Evolutionary conservation across 2,329 filamentous ascomycete species (phyloP).

Genomic region (Paramyrothecium sp.): DNA sequence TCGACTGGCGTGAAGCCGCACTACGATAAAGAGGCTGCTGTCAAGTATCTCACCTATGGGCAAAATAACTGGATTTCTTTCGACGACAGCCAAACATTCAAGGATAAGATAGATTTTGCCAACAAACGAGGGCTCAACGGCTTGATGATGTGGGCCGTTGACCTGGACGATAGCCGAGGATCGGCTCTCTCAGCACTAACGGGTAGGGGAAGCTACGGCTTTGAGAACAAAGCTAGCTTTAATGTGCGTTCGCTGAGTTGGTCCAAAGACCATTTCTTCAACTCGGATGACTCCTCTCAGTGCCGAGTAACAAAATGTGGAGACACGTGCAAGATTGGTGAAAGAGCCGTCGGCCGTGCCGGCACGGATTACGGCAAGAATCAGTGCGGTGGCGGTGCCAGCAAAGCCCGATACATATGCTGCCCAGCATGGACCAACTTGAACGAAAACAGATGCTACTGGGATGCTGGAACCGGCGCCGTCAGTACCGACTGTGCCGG

Average conservation of each 20-base stretch:
- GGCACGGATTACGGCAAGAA: neutral
- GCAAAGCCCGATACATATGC: neutral
- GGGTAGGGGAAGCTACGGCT: neutral
- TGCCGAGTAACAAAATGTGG: neutral
- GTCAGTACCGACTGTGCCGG: neutral
- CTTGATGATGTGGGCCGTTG: constrained; percentile 3
- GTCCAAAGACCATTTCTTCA: neutral
- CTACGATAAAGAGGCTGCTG: constrained; percentile 1
- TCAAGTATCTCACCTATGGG: constrained; percentile 2
- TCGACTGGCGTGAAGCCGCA: neutral
- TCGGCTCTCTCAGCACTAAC: neutral
- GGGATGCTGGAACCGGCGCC: neutral
- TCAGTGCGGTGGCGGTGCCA: neutral
- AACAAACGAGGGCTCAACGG: neutral
- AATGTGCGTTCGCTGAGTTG: neutral
- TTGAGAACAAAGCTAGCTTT: neutral
- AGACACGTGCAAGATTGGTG: neutral
- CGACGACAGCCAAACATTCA: constrained; percentile 1
- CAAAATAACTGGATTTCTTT: constrained; percentile 1
- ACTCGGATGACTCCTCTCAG: neutral
- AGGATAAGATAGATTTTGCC: constrained; percentile 2
- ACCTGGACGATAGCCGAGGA: neutral
- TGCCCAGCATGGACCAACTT: neutral
- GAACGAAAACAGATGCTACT: neutral
- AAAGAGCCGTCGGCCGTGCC: neutral